A percentile compares a stretch with the other conserved stretches of the same genome.
phyloP scores from a whole-genome alignment of 176 grass and related monocot species.

The Elaeis guineensis region DNA sequence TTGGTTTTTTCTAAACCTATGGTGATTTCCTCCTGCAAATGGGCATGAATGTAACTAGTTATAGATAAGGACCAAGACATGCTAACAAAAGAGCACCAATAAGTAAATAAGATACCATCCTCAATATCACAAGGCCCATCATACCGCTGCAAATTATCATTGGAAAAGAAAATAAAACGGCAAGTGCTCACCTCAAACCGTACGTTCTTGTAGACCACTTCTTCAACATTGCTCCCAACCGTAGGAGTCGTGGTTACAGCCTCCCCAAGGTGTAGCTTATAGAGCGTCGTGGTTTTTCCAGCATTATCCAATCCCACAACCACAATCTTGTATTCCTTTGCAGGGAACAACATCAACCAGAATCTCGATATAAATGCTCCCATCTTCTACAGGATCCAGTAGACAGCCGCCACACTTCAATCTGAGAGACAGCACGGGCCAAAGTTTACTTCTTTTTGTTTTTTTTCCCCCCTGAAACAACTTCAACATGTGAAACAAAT shows the following conservation, averaged over 20 bases:
- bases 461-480: too few species aligned
- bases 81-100: too few species aligned
- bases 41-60: too few species aligned
- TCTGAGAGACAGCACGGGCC: not conserved
- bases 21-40: too few species aligned
- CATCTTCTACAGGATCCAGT: conserved; percentile 30
- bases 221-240: conserved; percentile 97
- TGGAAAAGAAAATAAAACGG: too few species aligned
- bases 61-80: too few species aligned
- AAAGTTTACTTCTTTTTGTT: too few species aligned
- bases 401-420: not conserved
- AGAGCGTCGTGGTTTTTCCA: conserved; percentile 90
- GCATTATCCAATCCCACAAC: conserved; percentile 95
- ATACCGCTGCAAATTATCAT: too few species aligned
- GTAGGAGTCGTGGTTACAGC: conserved; percentile 87
- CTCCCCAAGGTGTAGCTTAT: conserved; percentile 94
- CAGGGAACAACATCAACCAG: conserved; percentile 92
- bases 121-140: too few species aligned
- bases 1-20: too few species aligned
- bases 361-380: conserved; percentile 78
- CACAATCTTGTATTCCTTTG: conserved; percentile 98
- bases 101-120: too few species aligned
- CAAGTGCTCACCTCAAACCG: conserved; percentile 61
- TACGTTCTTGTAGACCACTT: conserved; percentile 98
- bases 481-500: not conserved